A percentile compares a stretch with the other conserved stretches of the same genome.
phyloP scores from a whole-genome alignment of 306 rosid genomes.

The Mucuna pruriens region DNA sequence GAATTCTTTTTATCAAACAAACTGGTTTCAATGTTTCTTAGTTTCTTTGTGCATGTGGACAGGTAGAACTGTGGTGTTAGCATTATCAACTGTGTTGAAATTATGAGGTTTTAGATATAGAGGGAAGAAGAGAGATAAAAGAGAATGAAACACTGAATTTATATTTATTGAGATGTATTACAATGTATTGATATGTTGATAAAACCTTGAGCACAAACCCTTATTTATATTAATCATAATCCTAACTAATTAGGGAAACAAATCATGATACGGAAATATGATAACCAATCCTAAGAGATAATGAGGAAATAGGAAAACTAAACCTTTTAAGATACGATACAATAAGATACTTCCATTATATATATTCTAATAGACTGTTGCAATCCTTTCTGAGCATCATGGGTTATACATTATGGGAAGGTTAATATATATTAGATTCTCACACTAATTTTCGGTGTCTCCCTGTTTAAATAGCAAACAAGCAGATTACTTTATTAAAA shows the following conservation, averaged over 20 bases:
- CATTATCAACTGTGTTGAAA: not conserved
- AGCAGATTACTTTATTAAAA: not conserved
- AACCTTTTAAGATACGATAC: not conserved
- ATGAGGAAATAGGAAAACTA: not conserved
- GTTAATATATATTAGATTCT: not conserved
- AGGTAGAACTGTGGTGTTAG: not conserved
- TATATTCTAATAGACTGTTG: not conserved
- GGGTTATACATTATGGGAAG: not conserved
- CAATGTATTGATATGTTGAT: not conserved
- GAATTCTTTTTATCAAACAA: not conserved
- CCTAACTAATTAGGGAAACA: not conserved
- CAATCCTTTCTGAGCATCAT: conserved; percentile 3
- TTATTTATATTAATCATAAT: not conserved
- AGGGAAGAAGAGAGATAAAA: not conserved
- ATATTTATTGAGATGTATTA: too few species aligned
- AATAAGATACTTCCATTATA: not conserved
- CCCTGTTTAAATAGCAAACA: not conserved
- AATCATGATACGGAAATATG: not conserved
- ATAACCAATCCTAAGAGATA: not conserved
- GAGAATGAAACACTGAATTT: not conserved
- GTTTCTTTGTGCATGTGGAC: not conserved
- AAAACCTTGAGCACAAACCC: not conserved
- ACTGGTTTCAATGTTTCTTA: conserved; percentile 4
- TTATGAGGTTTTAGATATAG: not conserved
- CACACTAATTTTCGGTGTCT: not conserved